These are phyloP conservation scores for Triticum turgidum DNA, from an alignment of 176 grass and related monocot genomes.

Conservation along the genomic window DNA sequence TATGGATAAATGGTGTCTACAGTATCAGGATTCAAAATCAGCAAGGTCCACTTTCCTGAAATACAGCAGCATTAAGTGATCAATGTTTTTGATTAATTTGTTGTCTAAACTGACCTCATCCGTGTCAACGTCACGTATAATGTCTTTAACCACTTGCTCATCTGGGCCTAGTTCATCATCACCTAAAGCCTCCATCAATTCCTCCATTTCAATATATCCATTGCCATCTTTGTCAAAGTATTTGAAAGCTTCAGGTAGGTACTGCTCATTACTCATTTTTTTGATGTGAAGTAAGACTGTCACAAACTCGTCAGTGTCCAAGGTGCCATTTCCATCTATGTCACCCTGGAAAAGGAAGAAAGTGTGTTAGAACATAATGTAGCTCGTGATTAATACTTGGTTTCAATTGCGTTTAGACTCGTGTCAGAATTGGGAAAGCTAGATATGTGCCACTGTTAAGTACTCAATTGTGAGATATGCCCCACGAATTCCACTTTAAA, in stretches of 20 bases:
- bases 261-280: slow-evolving; percentile 76
- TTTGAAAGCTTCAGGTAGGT: slow-evolving; percentile 72
- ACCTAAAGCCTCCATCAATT: slow-evolving; percentile 71
- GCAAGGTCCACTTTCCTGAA: not conserved
- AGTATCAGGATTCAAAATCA: not conserved
- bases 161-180: slow-evolving; percentile 60
- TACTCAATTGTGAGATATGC: not conserved
- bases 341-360: slow-evolving; percentile 60
- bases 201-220: slow-evolving; percentile 76
- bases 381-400: not conserved
- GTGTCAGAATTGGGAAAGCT: not conserved
- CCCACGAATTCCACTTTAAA: not conserved
- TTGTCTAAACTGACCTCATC: slow-evolving; percentile 53
- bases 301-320: slow-evolving; percentile 85
- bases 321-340: slow-evolving; percentile 60
- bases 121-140: slow-evolving; percentile 66
- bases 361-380: slow-evolving; percentile 10
- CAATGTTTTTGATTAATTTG: slow-evolving; percentile 20
- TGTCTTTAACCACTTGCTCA: slow-evolving; percentile 69
- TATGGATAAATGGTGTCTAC: not conserved
- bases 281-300: slow-evolving; percentile 86
- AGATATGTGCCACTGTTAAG: not conserved
- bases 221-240: slow-evolving; percentile 85
- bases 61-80: not conserved
- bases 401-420: slow-evolving; percentile 8